Percentiles rank a stretch among this genome's conserved stretches.
phyloP scores from a whole-genome alignment of 768 basidiomycete species.

The Tephrocybe rancida region DNA sequence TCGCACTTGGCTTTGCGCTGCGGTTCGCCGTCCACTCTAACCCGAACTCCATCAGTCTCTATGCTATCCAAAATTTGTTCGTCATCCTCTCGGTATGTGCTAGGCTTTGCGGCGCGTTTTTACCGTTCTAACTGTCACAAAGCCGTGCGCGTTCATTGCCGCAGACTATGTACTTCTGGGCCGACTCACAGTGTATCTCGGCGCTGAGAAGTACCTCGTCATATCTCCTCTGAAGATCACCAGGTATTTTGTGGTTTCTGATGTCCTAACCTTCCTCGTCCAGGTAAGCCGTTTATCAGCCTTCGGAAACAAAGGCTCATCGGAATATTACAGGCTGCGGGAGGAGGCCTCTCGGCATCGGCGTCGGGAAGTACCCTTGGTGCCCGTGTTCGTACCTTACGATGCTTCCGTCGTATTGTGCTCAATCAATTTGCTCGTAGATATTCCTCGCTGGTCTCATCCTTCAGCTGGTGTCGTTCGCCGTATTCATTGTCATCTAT shows the following conservation, averaged over 20 bases:
- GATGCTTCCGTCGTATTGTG: not conserved
- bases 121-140: not conserved
- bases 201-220: slow-evolving; percentile 47
- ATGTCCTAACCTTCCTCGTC: too few relatives aligned
- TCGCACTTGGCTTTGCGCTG: slow-evolving; percentile 53
- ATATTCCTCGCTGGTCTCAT: slow-evolving; percentile 59
- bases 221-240: slow-evolving; percentile 53
- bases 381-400: slow-evolving; percentile 31
- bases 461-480: slow-evolving; percentile 55
- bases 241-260: too few relatives aligned
- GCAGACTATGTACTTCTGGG: slow-evolving; percentile 71
- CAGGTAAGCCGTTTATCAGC: too few relatives aligned
- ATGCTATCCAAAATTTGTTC: slow-evolving; percentile 58
- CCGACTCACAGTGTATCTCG: slow-evolving; percentile 52
- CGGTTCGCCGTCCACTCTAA: slow-evolving; percentile 56
- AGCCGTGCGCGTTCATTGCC: slow-evolving; percentile 78
- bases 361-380: slow-evolving; percentile 27
- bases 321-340: slow-evolving; percentile 45
- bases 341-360: slow-evolving; percentile 47
- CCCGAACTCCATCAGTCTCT: slow-evolving; percentile 52
- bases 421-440: slow-evolving; percentile 25
- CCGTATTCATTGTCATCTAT: slow-evolving; percentile 41
- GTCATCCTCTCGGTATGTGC: slow-evolving; percentile 55
- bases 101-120: not conserved
- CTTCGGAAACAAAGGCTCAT: too few relatives aligned